Base-by-base conservation (phyloP, 306 rosid genomes). In the Trifolium dubium region DNA sequence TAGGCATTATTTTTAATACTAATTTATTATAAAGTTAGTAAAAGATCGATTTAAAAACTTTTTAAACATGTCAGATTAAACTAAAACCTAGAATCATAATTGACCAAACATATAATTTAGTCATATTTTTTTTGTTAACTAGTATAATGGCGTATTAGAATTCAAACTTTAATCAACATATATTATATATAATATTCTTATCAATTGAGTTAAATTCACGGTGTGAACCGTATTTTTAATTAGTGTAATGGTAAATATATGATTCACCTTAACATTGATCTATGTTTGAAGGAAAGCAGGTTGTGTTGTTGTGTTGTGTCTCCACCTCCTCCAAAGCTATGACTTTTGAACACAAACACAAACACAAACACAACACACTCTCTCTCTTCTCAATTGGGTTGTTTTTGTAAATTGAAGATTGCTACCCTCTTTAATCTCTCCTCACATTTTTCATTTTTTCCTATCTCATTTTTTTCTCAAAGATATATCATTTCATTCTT, bases 401-500 rank as follows among this genome's bases (percentile, higher is more conserved):
- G 80, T 87, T 88, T 89, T 78, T 72, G 81, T 78, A 86, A 86
- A 82, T 83, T 84, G 76, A 78, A 82, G 72, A 80, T 83, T 80
- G 80, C 86, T 64, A 72, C 51, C 82, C 85, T 88, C 86, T 85
- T 82, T 71, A 86, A 74, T 79, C 73, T 76, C 80, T 78, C 81
- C 74, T 74, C 75, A 72, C 32, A 66, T 29, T 44, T 35, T 61
- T 76, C 32, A 76, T 23, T 49, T 76, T 79, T 65, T 65, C 54
- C 19, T 67, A 55, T 76, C 80, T 66, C 49, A 43, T 11, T 67
- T 56, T 70, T 66, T 75, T 53, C 43, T 49, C 8, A 8, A 23
- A 23, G 40, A 55, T 79, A 81, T 82, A 79, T 78, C 90, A 53
- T 68, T 82, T 77, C 50, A 44, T 44, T 44, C 15, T 44, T 44